Conservation (phyloP, 306 rosid genomes). For the Glycine tomentella region DNA sequence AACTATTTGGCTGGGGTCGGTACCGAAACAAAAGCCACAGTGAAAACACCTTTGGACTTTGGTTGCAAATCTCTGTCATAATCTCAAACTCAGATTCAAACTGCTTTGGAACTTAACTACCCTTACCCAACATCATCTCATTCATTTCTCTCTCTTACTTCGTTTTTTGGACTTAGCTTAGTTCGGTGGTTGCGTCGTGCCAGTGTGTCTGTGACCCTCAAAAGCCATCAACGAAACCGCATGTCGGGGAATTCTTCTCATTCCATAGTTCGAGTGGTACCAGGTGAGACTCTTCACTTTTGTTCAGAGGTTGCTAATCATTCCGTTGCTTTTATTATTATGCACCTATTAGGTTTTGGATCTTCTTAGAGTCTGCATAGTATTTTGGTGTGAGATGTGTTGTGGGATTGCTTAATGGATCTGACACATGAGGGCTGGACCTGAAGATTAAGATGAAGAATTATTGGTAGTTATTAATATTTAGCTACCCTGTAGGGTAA, state of each 20-base stretch:
- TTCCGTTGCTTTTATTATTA: background rate
- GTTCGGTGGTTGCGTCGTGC: slow-evolving; percentile 40
- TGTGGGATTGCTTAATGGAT: slow-evolving; percentile 24
- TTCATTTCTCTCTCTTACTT: slow-evolving; percentile 19
- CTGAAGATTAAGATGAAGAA: slow-evolving; percentile 16
- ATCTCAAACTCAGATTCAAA: slow-evolving; percentile 55
- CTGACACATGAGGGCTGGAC: slow-evolving; percentile 27
- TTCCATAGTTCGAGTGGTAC: slow-evolving; percentile 26
- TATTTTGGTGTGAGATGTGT: slow-evolving; percentile 1
- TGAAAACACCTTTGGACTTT: slow-evolving; percentile 50
- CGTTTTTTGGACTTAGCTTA: slow-evolving; percentile 29
- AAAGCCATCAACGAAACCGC: slow-evolving; percentile 44
- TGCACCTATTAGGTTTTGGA: slow-evolving; percentile 37
- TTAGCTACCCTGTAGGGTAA: slow-evolving; percentile 28
- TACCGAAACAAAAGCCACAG: slow-evolving; percentile 23
- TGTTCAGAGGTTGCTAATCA: background rate
- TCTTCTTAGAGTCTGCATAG: slow-evolving; percentile 9
- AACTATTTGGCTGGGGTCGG: slow-evolving; percentile 5
- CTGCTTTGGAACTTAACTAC: slow-evolving; percentile 34
- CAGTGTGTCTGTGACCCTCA: slow-evolving; percentile 27
- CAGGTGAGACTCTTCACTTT: slow-evolving; percentile 40
- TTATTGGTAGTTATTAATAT: slow-evolving; percentile 6
- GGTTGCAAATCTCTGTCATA: slow-evolving; percentile 56
- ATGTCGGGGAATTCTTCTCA: slow-evolving; percentile 38
- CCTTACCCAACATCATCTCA: slow-evolving; percentile 21